Evolutionary conservation across 139 green algal species (phyloP).

Genomic region (Pseudopediastrum boryanum): DNA sequence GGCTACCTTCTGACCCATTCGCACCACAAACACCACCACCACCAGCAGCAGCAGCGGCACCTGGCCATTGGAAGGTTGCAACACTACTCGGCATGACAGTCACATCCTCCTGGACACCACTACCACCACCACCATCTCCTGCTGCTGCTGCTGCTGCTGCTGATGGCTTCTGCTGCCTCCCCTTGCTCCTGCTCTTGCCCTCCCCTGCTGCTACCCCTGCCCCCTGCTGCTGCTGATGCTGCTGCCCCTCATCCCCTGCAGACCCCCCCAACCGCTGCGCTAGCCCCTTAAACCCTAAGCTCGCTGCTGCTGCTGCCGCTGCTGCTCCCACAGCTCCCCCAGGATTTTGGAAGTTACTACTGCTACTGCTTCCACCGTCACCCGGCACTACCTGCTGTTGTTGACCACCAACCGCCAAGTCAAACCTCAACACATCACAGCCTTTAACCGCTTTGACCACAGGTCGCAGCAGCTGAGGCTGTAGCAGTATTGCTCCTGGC

Average conservation of each 20-base stretch:
- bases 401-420: too few relatives aligned
- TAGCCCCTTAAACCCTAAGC: not conserved
- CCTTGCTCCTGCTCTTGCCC: too few relatives aligned
- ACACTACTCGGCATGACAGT: conserved; percentile 10
- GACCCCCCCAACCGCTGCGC: not conserved
- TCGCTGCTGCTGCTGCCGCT: conserved; percentile 22
- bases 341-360: too few relatives aligned
- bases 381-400: too few relatives aligned
- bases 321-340: not conserved
- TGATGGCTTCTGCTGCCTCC: too few relatives aligned
- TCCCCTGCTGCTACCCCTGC: too few relatives aligned
- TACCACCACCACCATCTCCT: not conserved
- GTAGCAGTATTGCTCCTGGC: conserved; percentile 14
- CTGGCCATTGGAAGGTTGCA: conserved; percentile 19
- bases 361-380: not conserved
- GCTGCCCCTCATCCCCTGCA: not conserved
- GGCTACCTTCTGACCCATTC: not conserved
- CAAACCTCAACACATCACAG: conserved; percentile 1
- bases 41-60: conserved; percentile 5
- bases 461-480: not conserved
- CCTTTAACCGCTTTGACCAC: conserved; percentile 6
- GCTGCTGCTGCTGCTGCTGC: conserved; percentile 24
- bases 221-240: not conserved
- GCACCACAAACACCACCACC: not conserved
- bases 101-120: not conserved